Evolutionary conservation across 2,329 filamentous ascomycete species (phyloP).

Genomic region (Colletotrichum sublineola): DNA sequence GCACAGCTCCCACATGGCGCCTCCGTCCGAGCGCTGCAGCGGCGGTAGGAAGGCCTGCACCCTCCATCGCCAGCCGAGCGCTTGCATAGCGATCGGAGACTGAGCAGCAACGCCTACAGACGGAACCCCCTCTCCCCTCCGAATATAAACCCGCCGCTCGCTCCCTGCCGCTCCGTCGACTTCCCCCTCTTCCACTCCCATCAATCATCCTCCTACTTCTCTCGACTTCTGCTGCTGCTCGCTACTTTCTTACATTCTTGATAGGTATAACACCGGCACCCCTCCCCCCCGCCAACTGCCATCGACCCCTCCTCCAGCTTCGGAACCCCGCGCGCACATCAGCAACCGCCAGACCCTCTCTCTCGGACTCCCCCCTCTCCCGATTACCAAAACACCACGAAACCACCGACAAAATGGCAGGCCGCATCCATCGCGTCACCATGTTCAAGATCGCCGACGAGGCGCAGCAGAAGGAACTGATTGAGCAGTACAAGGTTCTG

Average conservation of each 20-base stretch:
- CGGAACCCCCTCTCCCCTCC: neutral
- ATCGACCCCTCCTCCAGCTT: neutral
- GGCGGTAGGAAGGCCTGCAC: neutral
- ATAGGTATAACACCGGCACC: neutral
- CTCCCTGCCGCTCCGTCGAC: neutral
- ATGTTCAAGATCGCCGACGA: conserved; percentile 66
- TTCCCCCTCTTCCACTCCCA: neutral
- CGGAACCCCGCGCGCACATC: neutral
- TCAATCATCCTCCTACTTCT: neutral
- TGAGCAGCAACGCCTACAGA: neutral
- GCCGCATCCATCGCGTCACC: conserved; percentile 62
- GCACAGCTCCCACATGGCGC: conserved; percentile 2
- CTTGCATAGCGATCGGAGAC: neutral
- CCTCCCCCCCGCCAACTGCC: neutral
- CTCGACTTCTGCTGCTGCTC: neutral
- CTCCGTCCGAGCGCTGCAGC: conserved; percentile 4
- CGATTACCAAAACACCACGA: neutral
- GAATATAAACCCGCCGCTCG: conserved; percentile 29
- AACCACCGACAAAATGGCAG: conserved; percentile 53
- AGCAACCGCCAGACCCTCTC: neutral
- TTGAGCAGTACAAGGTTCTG: conserved; percentile 60
- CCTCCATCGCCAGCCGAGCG: conserved; percentile 8
- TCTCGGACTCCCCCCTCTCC: neutral
- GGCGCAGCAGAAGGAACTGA: conserved; percentile 58
- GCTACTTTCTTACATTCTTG: neutral